These are phyloP conservation scores for Zymoseptoria brevis DNA, from an alignment of 2,329 filamentous ascomycete species.

Conservation along the genomic window DNA sequence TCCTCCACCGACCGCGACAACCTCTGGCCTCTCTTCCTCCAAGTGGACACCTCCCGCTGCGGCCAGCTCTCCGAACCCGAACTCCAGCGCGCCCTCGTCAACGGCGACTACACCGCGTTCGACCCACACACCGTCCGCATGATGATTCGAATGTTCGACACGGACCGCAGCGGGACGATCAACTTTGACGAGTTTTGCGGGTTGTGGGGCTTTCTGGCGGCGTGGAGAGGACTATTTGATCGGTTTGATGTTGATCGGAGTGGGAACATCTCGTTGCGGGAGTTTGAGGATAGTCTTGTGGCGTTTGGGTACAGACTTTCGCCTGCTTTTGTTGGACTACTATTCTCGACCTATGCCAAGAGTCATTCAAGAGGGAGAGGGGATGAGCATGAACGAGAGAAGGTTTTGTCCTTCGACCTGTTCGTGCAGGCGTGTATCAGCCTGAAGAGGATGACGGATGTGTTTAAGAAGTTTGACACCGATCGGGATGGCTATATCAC, in stretches of 20 bases:
- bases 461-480: slow-evolving; percentile 98
- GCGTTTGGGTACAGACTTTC: slow-evolving; percentile 81
- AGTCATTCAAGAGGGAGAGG: slow-evolving; percentile 28
- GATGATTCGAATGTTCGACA: slow-evolving; percentile 99
- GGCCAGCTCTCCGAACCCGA: slow-evolving; percentile 81
- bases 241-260: slow-evolving; percentile 72
- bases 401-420: slow-evolving; percentile 63
- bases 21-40: slow-evolving; percentile 76
- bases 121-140: slow-evolving; percentile 90
- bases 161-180: slow-evolving; percentile 78
- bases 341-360: slow-evolving; percentile 80
- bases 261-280: slow-evolving; percentile 75
- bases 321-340: slow-evolving; percentile 64
- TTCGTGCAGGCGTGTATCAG: slow-evolving; percentile 97
- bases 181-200: slow-evolving; percentile 95
- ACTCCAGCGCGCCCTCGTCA: slow-evolving; percentile 82
- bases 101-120: slow-evolving; percentile 92
- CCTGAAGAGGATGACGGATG: slow-evolving; percentile 96
- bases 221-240: slow-evolving; percentile 91
- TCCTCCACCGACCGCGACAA: slow-evolving; percentile 59
- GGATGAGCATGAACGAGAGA: slow-evolving; percentile 31
- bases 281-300: slow-evolving; percentile 84
- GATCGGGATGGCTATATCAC: slow-evolving; percentile 76
- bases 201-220: slow-evolving; percentile 89
- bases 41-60: slow-evolving; percentile 77